Conservation (phyloP, 345 rosid species). For the Salix arbutifolia region DNA sequence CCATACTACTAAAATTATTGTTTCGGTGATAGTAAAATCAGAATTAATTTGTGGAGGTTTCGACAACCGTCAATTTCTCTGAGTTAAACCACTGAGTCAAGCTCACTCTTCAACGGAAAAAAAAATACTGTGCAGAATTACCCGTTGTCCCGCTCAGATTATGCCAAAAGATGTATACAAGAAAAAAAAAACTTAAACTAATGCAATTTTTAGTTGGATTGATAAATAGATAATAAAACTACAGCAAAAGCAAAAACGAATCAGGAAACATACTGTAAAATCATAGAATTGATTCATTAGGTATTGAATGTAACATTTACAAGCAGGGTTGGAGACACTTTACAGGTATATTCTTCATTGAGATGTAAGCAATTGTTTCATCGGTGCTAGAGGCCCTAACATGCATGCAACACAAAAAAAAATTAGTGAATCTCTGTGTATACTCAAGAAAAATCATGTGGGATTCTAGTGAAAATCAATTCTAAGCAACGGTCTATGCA, state of each 20-base stretch:
- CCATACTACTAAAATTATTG: no score
- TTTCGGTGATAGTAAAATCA: no score
- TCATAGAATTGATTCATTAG: background rate
- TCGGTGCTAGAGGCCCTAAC: background rate
- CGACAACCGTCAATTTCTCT: background rate
- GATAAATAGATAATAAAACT: background rate
- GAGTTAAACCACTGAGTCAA: background rate
- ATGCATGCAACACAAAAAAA: background rate
- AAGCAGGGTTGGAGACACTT: slow-evolving; percentile 10
- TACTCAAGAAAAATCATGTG: no score
- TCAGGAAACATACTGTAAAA: background rate
- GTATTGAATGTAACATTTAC: slow-evolving; percentile 19
- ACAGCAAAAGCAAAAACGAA: background rate
- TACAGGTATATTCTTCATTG: slow-evolving; percentile 21
- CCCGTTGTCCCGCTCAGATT: no score
- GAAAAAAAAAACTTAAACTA: background rate
- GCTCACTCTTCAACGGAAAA: background rate
- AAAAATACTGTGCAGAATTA: background rate
- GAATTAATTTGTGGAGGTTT: no score
- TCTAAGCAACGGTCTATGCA: no score
- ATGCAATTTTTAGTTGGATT: background rate
- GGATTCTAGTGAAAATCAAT: no score
- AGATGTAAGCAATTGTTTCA: background rate
- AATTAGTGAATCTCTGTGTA: no score
- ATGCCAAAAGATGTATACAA: background rate